Conservation (phyloP, 176 grass and related monocot genomes). For the Aegilops bicornis region DNA sequence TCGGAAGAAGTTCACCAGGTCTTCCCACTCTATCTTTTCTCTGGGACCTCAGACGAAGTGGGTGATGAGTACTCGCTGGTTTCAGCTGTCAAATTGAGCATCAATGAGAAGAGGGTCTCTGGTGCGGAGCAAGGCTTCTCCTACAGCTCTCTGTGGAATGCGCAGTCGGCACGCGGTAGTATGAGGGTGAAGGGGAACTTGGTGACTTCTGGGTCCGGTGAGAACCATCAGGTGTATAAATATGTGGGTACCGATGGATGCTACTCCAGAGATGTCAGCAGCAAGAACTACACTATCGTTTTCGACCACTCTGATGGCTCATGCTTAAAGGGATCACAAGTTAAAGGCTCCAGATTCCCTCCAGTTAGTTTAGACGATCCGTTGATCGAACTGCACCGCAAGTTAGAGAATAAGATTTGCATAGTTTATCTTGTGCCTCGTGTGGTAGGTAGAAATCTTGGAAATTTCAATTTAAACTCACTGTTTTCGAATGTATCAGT, state of each 20-base stretch:
- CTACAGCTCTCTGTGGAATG: slow-evolving; percentile 50
- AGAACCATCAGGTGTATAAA: slow-evolving; percentile 59
- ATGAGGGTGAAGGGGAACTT: slow-evolving; percentile 74
- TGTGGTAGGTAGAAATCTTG: slow-evolving; percentile 22
- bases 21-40: slow-evolving; percentile 55
- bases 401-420: not conserved
- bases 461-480: slow-evolving; percentile 5
- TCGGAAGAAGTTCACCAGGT: slow-evolving; percentile 31
- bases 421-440: slow-evolving; percentile 11
- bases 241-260: slow-evolving; percentile 59
- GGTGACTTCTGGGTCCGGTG: slow-evolving; percentile 49
- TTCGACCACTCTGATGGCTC: slow-evolving; percentile 37
- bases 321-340: slow-evolving; percentile 40
- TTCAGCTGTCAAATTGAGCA: slow-evolving; percentile 31
- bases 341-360: not conserved
- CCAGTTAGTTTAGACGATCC: not conserved
- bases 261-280: slow-evolving; percentile 70
- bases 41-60: slow-evolving; percentile 38
- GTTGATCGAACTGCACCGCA: not conserved
- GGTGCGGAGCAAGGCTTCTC: slow-evolving; percentile 18
- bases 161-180: slow-evolving; percentile 36
- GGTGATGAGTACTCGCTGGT: slow-evolving; percentile 46
- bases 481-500: not conserved
- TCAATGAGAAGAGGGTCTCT: slow-evolving; percentile 39
- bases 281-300: slow-evolving; percentile 61